Conservation (phyloP, 345 rosid species). For the Melastoma malabathricum region DNA sequence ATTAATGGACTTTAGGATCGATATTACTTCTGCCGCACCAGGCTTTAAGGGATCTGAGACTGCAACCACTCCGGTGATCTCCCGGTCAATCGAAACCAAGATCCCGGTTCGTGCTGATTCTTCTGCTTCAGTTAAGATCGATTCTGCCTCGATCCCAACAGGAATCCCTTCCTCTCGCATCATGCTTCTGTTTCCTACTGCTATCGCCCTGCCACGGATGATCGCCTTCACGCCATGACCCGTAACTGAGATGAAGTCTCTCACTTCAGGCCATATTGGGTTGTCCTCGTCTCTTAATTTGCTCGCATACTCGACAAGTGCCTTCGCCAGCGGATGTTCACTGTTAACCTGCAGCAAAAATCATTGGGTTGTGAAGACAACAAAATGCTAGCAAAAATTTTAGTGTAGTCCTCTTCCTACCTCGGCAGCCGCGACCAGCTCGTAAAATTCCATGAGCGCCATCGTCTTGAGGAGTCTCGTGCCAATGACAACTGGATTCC, state of each 20-base stretch:
- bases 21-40: conserved; percentile 53
- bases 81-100: conserved; percentile 46
- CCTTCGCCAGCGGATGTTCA: conserved; percentile 89
- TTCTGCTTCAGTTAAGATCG: conserved; percentile 59
- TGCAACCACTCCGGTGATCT: conserved; percentile 56
- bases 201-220: conserved; percentile 45
- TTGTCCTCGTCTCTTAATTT: conserved; percentile 69
- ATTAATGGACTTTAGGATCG: conserved; percentile 68
- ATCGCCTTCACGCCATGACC: conserved; percentile 82
- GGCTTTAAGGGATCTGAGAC: conserved; percentile 79
- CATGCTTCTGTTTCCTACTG: conserved; percentile 73
- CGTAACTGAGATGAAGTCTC: conserved; percentile 51
- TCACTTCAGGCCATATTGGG: conserved; percentile 74
- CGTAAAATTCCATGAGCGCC: conserved; percentile 67
- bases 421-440: conserved; percentile 83
- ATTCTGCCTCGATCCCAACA: conserved; percentile 52
- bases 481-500: conserved; percentile 74
- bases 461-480: conserved; percentile 57
- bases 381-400: too few species aligned
- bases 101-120: conserved; percentile 75
- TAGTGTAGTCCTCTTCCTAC: too few species aligned
- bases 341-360: conserved; percentile 49
- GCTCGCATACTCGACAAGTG: conserved; percentile 65
- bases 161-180: conserved; percentile 30
- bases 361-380: too few species aligned